Evolutionary conservation across 139 green algal species (phyloP).

Genomic region (Penium margaritaceum): DNA sequence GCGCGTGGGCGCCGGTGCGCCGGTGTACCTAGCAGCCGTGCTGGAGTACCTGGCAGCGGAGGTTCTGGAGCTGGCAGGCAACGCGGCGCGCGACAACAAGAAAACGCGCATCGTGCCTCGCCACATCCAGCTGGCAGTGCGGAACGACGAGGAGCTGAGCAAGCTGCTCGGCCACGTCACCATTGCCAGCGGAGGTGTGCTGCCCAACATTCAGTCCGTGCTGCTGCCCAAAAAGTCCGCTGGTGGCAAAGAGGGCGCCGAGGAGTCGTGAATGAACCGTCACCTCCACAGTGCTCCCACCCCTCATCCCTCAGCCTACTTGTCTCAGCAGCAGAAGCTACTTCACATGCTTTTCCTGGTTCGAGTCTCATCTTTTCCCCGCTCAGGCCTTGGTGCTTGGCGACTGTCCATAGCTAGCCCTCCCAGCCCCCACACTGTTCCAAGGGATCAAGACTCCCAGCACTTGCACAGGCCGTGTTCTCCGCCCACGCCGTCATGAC

Average conservation of each 20-base stretch:
- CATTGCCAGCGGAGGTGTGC: constrained; percentile 71
- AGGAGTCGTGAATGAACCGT: too few relatives aligned
- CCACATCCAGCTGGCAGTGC: constrained; percentile 58
- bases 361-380: too few relatives aligned
- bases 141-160: constrained; percentile 60
- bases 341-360: too few relatives aligned
- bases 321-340: too few relatives aligned
- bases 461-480: too few relatives aligned
- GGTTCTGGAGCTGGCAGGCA: constrained; percentile 67
- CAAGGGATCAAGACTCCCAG: too few relatives aligned
- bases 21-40: constrained; percentile 69
- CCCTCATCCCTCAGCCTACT: too few relatives aligned
- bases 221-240: constrained; percentile 71
- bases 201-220: constrained; percentile 84
- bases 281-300: too few relatives aligned
- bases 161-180: constrained; percentile 66
- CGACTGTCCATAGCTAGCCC: too few relatives aligned
- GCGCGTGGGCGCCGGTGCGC: constrained; percentile 58
- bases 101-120: constrained; percentile 67
- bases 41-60: constrained; percentile 77
- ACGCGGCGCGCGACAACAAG: constrained; percentile 74
- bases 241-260: constrained; percentile 49
- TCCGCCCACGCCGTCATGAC: too few relatives aligned
- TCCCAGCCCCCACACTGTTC: too few relatives aligned
- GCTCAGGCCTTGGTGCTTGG: too few relatives aligned